Percentiles rank a stretch among this genome's conserved stretches.
These are phyloP conservation scores for Wolfiporia cocos DNA, from an alignment of 1,284 basidiomycete genomes.

Conservation along the genomic window DNA sequence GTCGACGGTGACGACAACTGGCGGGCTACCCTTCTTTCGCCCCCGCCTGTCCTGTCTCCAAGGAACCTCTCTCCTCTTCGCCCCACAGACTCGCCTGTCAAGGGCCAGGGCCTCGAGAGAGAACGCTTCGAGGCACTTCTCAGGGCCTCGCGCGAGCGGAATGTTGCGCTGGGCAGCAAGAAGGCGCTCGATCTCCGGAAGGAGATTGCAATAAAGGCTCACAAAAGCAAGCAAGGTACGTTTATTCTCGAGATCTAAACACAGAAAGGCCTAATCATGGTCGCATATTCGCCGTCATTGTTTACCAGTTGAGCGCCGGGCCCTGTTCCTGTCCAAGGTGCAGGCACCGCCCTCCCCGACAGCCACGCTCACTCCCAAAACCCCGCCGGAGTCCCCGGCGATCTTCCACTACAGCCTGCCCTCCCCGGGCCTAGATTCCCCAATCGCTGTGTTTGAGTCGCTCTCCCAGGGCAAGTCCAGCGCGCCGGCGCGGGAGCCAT, in stretches of 20 bases:
- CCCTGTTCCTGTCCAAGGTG: slow-evolving; percentile 68
- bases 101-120: slow-evolving; percentile 50
- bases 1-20: slow-evolving; percentile 41
- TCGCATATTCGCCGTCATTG: slow-evolving; percentile 2
- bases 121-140: slow-evolving; percentile 60
- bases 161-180: slow-evolving; percentile 37
- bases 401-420: slow-evolving; percentile 66
- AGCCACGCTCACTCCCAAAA: slow-evolving; percentile 51
- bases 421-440: slow-evolving; percentile 60
- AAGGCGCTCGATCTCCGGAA: slow-evolving; percentile 57
- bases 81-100: slow-evolving; percentile 29
- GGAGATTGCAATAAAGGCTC: slow-evolving; percentile 66
- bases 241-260: slow-evolving; percentile 9
- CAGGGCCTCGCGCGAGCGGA: slow-evolving; percentile 49
- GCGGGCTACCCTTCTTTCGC: slow-evolving; percentile 50
- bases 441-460: slow-evolving; percentile 52
- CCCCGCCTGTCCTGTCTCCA: slow-evolving; percentile 40
- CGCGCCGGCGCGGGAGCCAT: slow-evolving; percentile 32
- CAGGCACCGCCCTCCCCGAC: slow-evolving; percentile 57
- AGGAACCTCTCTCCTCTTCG: slow-evolving; percentile 48
- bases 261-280: slow-evolving; percentile 2
- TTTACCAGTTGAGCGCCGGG: slow-evolving; percentile 59
- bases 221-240: slow-evolving; percentile 71
- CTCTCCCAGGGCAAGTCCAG: slow-evolving; percentile 32
- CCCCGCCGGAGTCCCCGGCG: slow-evolving; percentile 63